phyloP scores from a whole-genome alignment of 345 rosid species.

The Punica granatum region DNA sequence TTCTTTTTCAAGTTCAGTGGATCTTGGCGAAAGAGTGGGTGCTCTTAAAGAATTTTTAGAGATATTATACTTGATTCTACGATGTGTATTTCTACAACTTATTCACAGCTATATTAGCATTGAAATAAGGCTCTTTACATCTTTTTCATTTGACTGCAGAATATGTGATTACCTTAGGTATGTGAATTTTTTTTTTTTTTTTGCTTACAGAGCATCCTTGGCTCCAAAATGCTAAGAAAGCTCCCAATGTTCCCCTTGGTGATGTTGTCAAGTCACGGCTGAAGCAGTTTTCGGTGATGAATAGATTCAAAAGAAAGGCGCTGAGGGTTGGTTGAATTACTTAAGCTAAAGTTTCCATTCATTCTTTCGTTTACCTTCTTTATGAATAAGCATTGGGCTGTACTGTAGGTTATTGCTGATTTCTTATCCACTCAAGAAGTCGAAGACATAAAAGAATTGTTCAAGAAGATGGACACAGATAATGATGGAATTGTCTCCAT shows the following conservation, averaged over 20 bases:
- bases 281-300: slow-evolving; percentile 98
- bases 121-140: background rate
- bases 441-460: slow-evolving; percentile 88
- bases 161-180: background rate
- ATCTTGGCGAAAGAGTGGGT: background rate
- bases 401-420: slow-evolving; percentile 80
- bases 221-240: slow-evolving; percentile 98
- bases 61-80: background rate
- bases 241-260: slow-evolving; percentile 94
- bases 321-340: slow-evolving; percentile 62
- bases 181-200: background rate
- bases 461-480: slow-evolving; percentile 89
- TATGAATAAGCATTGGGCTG: slow-evolving; percentile 4
- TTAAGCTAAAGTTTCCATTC: slow-evolving; percentile 8
- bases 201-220: slow-evolving; percentile 78
- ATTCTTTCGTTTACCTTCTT: background rate
- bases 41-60: background rate
- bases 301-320: slow-evolving; percentile 99
- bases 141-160: background rate
- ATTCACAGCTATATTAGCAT: no score
- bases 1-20: background rate
- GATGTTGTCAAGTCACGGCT: slow-evolving; percentile 97
- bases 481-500: slow-evolving; percentile 81
- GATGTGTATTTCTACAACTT: background rate
- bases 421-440: slow-evolving; percentile 87